Percentiles rank a stretch among this genome's conserved stretches.
phyloP scores from a whole-genome alignment of 805 yeast genomes.

The Lipomyces yamadae region DNA sequence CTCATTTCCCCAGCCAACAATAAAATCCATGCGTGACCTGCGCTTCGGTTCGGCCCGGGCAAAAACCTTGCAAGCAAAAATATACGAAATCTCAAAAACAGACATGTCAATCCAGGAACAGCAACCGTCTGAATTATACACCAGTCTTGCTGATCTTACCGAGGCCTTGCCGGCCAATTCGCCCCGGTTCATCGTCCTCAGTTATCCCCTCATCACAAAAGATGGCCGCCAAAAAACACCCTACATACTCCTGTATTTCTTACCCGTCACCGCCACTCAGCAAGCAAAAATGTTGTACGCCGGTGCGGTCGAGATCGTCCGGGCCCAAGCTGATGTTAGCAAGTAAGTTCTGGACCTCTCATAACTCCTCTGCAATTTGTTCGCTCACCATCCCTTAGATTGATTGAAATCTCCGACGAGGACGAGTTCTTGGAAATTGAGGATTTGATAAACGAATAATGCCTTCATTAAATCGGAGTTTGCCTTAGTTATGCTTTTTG shows the following conservation, averaged over 20 bases:
- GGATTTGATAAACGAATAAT: background rate
- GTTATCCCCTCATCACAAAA: constrained; percentile 68
- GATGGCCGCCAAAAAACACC: constrained; percentile 82
- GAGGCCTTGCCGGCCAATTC: constrained; percentile 82
- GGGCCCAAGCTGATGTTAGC: constrained; percentile 77
- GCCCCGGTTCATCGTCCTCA: constrained; percentile 75
- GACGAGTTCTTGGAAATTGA: constrained; percentile 17
- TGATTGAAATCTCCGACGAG: constrained; percentile 26
- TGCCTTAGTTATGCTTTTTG: background rate
- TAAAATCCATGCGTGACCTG: constrained; percentile 32
- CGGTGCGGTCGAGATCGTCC: constrained; percentile 80
- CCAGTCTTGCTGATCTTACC: constrained; percentile 61
- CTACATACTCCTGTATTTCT: constrained; percentile 80
- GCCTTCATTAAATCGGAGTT: background rate
- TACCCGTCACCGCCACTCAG: constrained; percentile 85
- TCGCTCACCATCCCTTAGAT: background rate
- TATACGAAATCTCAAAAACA: constrained; percentile 28
- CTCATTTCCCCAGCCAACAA: constrained; percentile 28
- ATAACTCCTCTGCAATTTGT: no score
- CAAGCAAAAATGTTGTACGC: constrained; percentile 87
- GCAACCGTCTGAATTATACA: constrained; percentile 25
- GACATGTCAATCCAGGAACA: constrained; percentile 23
- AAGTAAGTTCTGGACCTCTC: constrained; percentile 47
- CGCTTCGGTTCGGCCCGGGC: constrained; percentile 35
- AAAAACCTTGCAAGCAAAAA: constrained; percentile 26